Evolutionary conservation across 768 basidiomycete genomes (phyloP), one percentile per base, ranked within the genome.

Genomic region (Russula vinacea): DNA sequence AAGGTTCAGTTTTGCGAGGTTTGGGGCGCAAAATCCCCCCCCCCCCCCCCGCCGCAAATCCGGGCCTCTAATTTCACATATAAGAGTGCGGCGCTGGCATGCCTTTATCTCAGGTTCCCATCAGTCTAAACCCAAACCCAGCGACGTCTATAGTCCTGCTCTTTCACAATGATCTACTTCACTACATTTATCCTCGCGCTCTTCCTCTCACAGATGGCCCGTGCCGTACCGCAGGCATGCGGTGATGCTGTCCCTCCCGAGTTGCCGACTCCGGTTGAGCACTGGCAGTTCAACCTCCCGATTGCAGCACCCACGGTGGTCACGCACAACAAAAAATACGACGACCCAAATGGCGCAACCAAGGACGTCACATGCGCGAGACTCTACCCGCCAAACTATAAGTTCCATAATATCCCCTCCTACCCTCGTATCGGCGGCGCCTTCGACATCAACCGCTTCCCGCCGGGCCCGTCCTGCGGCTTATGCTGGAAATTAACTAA

Each of bases 341-440:
- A 87, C 74, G 72, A 78, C 11, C 58, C 60, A 3, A 50, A 56
- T 10, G 69, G 69, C 26, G 79, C 80, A 10, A 74, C 86, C 22
- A 62, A 71, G 67, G 73, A 68, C 2, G 77, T 82, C 49, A 74
- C 78, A 47, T 85, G 84, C 74, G 82, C 81, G 1, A 74, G 81
- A 13, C 74, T 88, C 32, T 44, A 78, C 17, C 76, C 78, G 4
- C 73, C 69, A 35, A 86, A 76, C 73, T 77, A 73, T 4, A 83
- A 78, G 45, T 82, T 86, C 60, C 77, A 75, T 13, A 73, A 75
- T 44, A 71, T 88, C 39, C 85, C 86, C 4, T 74, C 73, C 53
- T 89, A 85, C 77, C 85, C 86, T 1, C 70, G 76, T 71, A 84
- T 88, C 69, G 85, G 84, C 39, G 86, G 81, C 1, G 81, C 78